Base-by-base conservation (phyloP, 495 filamentous ascomycete species). In the Aspergillus homomorphus region DNA sequence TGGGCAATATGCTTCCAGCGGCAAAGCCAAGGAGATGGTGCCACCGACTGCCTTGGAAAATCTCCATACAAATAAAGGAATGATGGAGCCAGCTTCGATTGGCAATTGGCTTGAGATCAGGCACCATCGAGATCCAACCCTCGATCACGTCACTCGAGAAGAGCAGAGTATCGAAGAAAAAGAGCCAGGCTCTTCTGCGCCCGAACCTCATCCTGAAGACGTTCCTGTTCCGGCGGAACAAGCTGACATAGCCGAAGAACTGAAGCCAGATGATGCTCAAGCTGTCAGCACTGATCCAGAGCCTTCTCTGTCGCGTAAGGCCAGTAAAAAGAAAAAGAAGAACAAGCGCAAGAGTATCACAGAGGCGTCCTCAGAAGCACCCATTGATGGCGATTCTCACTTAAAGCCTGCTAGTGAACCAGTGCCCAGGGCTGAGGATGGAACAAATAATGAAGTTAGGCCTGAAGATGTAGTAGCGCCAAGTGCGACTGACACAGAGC, bases 291-390 rank as follows among this genome's bases (percentile, higher is more conserved):
- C 56, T 19, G 60, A 63, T 22, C 8, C 46, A 30, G 65, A 67
- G 19, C 22, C 23, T 51, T 15, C 55, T 30, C 24, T 59, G 8
- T 41, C 56, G n/a, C 54, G 59, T n/a, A 65, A 67, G 45, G 53
- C 20, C 12, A 59, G 65, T 54, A 69, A 62, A 38, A 68, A 70
- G 53, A 66, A 61, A 52, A 66, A 66, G 24, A 70, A 73, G 42
- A 71, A 78, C 43, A 77, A 72, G 26, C 72, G 71, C 8, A 69
- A 65, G 46, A 59, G 50, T 24, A 43, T 41, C 12, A 41, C 45
- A 19, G 52, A 59, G 50, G n/a, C 51, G n/a, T 23, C 52, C 14
- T 16, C 43, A 44, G 59, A 51, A 45, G 24, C 16, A 54, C 48
- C 48, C 18, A 14, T 45, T 18, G 53, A 23, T 9, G 53, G 50